Base-by-base conservation (phyloP, 1,139 yeast genomes). In the Kazachstania sp. region DNA sequence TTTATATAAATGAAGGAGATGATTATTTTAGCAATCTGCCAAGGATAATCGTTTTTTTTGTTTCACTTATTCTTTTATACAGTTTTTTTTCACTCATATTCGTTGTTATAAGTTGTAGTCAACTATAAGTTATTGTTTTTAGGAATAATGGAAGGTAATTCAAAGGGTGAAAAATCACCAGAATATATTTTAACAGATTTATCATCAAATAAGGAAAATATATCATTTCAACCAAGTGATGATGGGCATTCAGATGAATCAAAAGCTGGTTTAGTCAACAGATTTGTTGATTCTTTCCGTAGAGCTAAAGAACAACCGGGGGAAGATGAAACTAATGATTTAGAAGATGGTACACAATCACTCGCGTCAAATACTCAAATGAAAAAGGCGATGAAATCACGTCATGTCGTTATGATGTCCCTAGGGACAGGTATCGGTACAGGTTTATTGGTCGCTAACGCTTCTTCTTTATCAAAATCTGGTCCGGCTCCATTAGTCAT, bases 371-470 rank as follows among this genome's bases (percentile, higher is more conserved):
- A 49, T 16, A 36, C 50, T 7, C 52, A 50, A 35, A 69, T 77
- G 42, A 72, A 73, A 51, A 71, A 78, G 44, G 74, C 75, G 16
- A 69, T 77, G 49, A 69, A 70, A 49, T 67, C 75, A 16, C 65
- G 79, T 46, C 80, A 76, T 60, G 60, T 76, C 49, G 77, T 79
- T 56, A 77, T 82, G 82, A 83, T 86, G 59, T 84, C 94, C 39
- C 72, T 86, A 45, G 95, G 94, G 19, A 85, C 92, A 18, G 83
- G 88, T 53, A 83, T 86, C 47, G 95, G 95, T 66, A 81, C 86
- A 8, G 92, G 92, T 45, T 67, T 83, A 43, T 73, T 79, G 49
- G 80, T 86, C 39, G 95, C 95, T 41, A 74, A 84, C 18, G 95
- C 94, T 38, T 68, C 72, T 19, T 77, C 87, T 5, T 70, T 86